Percentiles rank a stretch among this genome's conserved stretches.
phyloP scores from a whole-genome alignment of 2,329 filamentous ascomycete species.

The Xylaria sp. region DNA sequence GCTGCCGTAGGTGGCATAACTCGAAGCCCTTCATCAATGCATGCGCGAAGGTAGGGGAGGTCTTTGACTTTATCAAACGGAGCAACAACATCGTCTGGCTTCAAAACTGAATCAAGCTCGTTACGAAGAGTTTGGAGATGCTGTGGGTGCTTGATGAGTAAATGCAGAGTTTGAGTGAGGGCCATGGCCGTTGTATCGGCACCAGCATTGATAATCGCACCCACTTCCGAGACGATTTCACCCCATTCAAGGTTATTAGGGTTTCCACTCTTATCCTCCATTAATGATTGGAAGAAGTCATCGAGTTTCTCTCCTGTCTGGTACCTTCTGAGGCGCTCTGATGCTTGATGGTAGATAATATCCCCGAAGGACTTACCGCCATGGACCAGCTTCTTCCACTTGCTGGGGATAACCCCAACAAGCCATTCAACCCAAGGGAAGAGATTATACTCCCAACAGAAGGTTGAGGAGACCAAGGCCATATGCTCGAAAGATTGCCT shows the following conservation, averaged over 20 bases:
- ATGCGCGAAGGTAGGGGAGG: conserved; percentile 63
- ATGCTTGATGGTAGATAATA: conserved; percentile 58
- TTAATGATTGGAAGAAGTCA: conserved; percentile 68
- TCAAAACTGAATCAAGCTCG: conserved; percentile 60
- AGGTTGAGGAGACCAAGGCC: not conserved
- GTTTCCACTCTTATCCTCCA: conserved; percentile 59
- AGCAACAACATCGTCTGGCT: conserved; percentile 57
- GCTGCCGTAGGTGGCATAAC: conserved; percentile 58
- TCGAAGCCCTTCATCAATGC: conserved; percentile 62
- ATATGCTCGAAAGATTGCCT: conserved; percentile 7
- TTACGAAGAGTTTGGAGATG: conserved; percentile 54
- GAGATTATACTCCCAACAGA: conserved; percentile 8
- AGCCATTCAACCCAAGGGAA: conserved; percentile 15
- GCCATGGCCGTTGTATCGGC: conserved; percentile 61
- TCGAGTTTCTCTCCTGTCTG: conserved; percentile 64
- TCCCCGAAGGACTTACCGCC: conserved; percentile 3
- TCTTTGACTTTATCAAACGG: conserved; percentile 63
- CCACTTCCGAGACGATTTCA: conserved; percentile 67
- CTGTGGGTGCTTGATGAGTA: conserved; percentile 61
- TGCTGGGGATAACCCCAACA: conserved; percentile 4
- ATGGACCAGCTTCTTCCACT: not conserved
- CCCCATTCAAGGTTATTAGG: conserved; percentile 63
- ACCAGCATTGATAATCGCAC: conserved; percentile 64
- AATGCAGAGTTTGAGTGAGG: conserved; percentile 64
- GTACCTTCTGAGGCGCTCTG: conserved; percentile 58